These are phyloP conservation scores for Metroxylon sagu DNA, from an alignment of 176 grass and related monocot species.

Conservation along the genomic window DNA sequence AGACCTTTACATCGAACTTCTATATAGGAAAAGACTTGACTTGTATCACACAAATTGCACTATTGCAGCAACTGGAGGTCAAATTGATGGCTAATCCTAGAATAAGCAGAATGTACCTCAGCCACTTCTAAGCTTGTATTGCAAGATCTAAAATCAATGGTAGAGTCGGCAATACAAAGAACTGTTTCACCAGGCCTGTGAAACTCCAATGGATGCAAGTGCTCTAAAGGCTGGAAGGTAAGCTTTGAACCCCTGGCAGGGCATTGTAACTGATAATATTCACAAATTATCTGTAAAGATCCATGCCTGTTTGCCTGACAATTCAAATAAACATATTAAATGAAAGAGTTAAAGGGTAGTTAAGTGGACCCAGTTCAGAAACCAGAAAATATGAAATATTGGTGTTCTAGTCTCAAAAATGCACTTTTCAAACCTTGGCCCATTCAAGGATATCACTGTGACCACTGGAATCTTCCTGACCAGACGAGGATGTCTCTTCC, in stretches of 20 bases:
- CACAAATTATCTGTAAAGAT: constrained; percentile 79
- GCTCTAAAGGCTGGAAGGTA: constrained; percentile 88
- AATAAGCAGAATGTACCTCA: constrained; percentile 46
- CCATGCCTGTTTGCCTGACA: constrained; percentile 76
- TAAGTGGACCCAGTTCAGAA: too few species aligned
- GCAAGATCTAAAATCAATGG: constrained; percentile 73
- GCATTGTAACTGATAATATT: constrained; percentile 75
- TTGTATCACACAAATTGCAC: too few species aligned
- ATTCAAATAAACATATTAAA: constrained; percentile 16
- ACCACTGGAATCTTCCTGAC: constrained; percentile 57
- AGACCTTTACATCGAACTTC: too few species aligned
- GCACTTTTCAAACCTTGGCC: constrained; percentile 61
- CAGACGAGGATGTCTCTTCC: constrained; percentile 86
- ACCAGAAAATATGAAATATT: too few species aligned
- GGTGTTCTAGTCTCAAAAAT: not conserved
- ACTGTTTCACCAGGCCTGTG: constrained; percentile 81
- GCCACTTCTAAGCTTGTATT: constrained; percentile 79
- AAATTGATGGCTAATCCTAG: constrained; percentile 2
- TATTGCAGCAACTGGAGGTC: not conserved
- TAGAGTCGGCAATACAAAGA: constrained; percentile 92
- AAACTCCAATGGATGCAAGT: constrained; percentile 82
- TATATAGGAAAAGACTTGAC: too few species aligned
- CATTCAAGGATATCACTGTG: constrained; percentile 72
- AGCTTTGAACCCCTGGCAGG: constrained; percentile 78
- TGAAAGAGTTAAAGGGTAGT: not conserved